phyloP scores from a whole-genome alignment of 2,329 filamentous ascomycete species.

The Fusarium sp. region DNA sequence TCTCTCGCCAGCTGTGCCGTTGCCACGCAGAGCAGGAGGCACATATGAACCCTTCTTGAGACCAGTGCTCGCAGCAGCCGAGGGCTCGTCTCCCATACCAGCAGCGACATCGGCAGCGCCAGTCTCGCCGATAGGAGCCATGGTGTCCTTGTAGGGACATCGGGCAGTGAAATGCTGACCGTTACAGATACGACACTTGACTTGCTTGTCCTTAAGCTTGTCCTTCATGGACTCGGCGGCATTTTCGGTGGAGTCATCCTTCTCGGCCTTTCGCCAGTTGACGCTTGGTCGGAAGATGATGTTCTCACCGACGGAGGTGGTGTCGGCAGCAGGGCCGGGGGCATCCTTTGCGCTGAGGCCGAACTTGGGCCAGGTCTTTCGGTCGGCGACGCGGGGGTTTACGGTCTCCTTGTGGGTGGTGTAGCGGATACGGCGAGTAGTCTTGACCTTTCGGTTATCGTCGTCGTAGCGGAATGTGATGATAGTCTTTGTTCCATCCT shows the following conservation, averaged over 20 bases:
- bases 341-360: constrained; percentile 88
- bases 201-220: constrained; percentile 97
- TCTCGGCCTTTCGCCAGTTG: constrained; percentile 93
- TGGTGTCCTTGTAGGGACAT: constrained; percentile 99
- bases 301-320: constrained; percentile 95
- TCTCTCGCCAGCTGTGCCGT: constrained; percentile 77
- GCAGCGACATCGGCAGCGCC: constrained; percentile 67
- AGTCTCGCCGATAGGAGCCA: constrained; percentile 84
- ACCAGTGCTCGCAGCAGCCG: constrained; percentile 58
- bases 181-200: constrained; percentile 99
- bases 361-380: constrained; percentile 94
- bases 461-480: constrained; percentile 93
- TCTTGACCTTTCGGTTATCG: constrained; percentile 95
- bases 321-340: constrained; percentile 85
- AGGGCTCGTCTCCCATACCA: constrained; percentile 65
- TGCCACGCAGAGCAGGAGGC: constrained; percentile 89
- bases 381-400: constrained; percentile 96
- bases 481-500: constrained; percentile 97
- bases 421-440: constrained; percentile 93
- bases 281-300: constrained; percentile 94
- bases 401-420: constrained; percentile 92
- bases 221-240: constrained; percentile 82
- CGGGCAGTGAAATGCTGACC: constrained; percentile 99
- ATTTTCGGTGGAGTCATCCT: constrained; percentile 80
- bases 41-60: constrained; percentile 86